phyloP scores from a whole-genome alignment of 2,329 filamentous ascomycete genomes.

The Fusarium napiforme region DNA sequence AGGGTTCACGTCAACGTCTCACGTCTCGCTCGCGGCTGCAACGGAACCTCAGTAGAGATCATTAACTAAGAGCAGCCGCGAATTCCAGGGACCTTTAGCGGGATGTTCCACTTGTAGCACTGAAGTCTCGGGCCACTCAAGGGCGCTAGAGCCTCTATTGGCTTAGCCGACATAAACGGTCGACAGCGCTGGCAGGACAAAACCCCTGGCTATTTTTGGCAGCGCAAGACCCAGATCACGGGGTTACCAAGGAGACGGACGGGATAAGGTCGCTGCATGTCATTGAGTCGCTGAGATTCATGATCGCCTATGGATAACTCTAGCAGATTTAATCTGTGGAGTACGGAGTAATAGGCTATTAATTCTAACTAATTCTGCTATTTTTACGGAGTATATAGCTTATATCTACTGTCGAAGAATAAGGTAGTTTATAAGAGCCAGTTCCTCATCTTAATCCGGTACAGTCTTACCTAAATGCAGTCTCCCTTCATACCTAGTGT shows the following conservation, averaged over 20 bases:
- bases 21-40: slow-evolving; percentile 22
- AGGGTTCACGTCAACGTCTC: slow-evolving; percentile 19
- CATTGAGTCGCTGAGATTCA: slow-evolving; percentile 16
- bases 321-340: too few species aligned
- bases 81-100: slow-evolving; percentile 31
- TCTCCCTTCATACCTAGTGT: background rate
- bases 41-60: slow-evolving; percentile 20
- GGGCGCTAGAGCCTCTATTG: slow-evolving; percentile 21
- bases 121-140: slow-evolving; percentile 18
- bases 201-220: slow-evolving; percentile 38
- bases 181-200: background rate
- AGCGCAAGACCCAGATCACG: background rate
- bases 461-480: background rate
- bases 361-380: background rate
- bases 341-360: background rate
- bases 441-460: background rate
- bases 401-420: background rate
- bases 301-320: background rate
- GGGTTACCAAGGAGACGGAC: slow-evolving; percentile 11
- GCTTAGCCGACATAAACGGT: slow-evolving; percentile 25
- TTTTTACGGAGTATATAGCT: background rate
- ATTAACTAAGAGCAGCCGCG: background rate
- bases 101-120: slow-evolving; percentile 28
- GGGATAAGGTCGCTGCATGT: slow-evolving; percentile 1
- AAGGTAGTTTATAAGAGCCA: background rate